phyloP scores from a whole-genome alignment of 495 filamentous ascomycete species.

The Trichoderma reesei region DNA sequence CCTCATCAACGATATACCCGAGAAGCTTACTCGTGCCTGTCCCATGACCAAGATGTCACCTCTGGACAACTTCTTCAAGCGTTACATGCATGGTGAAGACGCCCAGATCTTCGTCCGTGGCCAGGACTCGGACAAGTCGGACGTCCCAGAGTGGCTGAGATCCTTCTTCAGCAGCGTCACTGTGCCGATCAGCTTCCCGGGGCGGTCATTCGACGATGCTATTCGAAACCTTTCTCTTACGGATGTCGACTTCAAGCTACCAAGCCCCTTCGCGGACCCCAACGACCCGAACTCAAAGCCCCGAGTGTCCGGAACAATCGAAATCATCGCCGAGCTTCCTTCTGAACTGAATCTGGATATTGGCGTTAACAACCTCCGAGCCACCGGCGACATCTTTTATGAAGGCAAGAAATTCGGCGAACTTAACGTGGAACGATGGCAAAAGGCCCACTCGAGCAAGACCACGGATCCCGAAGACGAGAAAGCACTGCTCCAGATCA shows the following conservation, averaged over 20 bases:
- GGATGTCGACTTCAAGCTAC: slow-evolving; percentile 75
- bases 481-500: slow-evolving; percentile 53
- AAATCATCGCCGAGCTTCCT: slow-evolving; percentile 66
- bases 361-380: slow-evolving; percentile 62
- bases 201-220: slow-evolving; percentile 65
- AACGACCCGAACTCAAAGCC: slow-evolving; percentile 65
- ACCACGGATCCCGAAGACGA: slow-evolving; percentile 43
- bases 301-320: slow-evolving; percentile 68
- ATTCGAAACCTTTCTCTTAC: slow-evolving; percentile 78
- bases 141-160: slow-evolving; percentile 70
- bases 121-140: slow-evolving; percentile 49
- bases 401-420: slow-evolving; percentile 62
- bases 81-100: slow-evolving; percentile 68
- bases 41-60: slow-evolving; percentile 69
- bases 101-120: slow-evolving; percentile 75
- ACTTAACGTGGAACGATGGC: slow-evolving; percentile 72
- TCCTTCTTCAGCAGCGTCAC: slow-evolving; percentile 73
- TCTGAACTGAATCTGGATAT: slow-evolving; percentile 77
- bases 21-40: slow-evolving; percentile 57
- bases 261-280: slow-evolving; percentile 65
- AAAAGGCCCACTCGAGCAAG: slow-evolving; percentile 68
- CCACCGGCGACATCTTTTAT: slow-evolving; percentile 71
- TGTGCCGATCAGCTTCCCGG: slow-evolving; percentile 75
- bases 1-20: slow-evolving; percentile 58
- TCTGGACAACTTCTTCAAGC: slow-evolving; percentile 69